Conservation (phyloP, 495 filamentous ascomycete genomes). For the Penicillium dipodomyicola region DNA sequence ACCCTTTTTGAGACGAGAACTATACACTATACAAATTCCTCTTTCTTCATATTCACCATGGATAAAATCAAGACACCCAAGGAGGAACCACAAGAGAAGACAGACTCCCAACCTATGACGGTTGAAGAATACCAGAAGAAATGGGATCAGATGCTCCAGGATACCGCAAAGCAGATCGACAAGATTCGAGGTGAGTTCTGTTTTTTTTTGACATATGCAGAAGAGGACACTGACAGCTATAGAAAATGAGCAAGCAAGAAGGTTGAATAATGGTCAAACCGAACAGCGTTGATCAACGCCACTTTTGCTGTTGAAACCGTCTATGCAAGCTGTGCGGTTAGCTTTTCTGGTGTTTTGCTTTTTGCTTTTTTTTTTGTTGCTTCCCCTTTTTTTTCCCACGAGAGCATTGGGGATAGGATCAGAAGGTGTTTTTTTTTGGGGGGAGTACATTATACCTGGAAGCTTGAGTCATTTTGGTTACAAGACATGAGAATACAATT, state of each 20-base stretch:
- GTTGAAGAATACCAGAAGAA: slow-evolving; percentile 25
- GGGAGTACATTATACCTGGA: slow-evolving; percentile 7
- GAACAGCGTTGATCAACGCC: slow-evolving; percentile 10
- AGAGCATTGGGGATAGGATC: slow-evolving; percentile 2
- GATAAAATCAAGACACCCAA: slow-evolving; percentile 11
- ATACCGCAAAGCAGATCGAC: slow-evolving; percentile 26
- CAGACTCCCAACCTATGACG: slow-evolving; percentile 8
- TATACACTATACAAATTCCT: neutral
- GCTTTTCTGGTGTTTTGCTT: neutral
- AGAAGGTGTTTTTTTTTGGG: neutral
- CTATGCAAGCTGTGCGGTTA: slow-evolving; percentile 14
- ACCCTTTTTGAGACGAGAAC: neutral
- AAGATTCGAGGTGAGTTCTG: slow-evolving; percentile 26
- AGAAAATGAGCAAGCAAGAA: slow-evolving; percentile 25
- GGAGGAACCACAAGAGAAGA: slow-evolving; percentile 1
- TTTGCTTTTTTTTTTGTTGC: neutral
- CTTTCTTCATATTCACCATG: neutral
- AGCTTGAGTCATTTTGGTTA: slow-evolving; percentile 1
- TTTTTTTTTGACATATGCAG: slow-evolving; percentile 21
- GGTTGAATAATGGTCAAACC: slow-evolving; percentile 1
- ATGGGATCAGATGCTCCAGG: slow-evolving; percentile 29
- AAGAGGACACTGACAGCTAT: slow-evolving; percentile 16
- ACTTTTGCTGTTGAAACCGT: neutral
- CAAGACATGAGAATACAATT: neutral
- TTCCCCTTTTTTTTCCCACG: neutral